These are phyloP conservation scores for Nicotiana rustica DNA, from an alignment of 305 asterid genomes.

Conservation along the genomic window DNA sequence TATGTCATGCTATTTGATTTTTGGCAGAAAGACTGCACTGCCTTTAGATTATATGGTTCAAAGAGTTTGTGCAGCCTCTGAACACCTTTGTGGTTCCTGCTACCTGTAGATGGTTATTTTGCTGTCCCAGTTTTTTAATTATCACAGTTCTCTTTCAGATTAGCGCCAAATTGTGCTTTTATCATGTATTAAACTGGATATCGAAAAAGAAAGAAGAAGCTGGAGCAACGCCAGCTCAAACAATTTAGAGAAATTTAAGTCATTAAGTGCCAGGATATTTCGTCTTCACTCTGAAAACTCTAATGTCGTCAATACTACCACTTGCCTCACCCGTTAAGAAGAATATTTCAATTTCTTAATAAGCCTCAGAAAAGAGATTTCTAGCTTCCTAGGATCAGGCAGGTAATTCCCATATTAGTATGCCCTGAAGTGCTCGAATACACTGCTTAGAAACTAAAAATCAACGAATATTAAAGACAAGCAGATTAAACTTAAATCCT, in stretches of 20 bases:
- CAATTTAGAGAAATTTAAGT: not conserved
- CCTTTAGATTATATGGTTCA: conserved; percentile 2
- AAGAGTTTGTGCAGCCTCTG: not conserved
- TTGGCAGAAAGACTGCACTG: not conserved
- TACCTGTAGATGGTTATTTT: not conserved
- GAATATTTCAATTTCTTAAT: conserved; percentile 1
- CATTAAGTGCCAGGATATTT: not conserved
- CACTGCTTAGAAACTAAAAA: not conserved
- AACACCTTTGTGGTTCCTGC: not conserved
- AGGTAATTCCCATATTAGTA: not conserved
- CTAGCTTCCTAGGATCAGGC: not conserved
- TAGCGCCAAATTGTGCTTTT: not conserved
- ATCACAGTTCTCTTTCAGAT: not conserved
- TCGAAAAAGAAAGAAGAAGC: not conserved
- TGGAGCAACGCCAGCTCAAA: not conserved
- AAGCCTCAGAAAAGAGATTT: not conserved
- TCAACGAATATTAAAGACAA: not conserved
- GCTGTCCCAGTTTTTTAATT: not conserved
- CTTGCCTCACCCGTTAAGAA: not conserved
- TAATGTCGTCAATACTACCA: not conserved
- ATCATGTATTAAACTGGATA: not conserved
- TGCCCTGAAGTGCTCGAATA: not conserved
- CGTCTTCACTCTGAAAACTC: not conserved
- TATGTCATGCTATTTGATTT: not conserved
- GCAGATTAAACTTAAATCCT: not conserved